Percentiles rank a stretch among this genome's conserved stretches.
phyloP scores from a whole-genome alignment of 148 eudicot species.

The Vaccinium darrowii region DNA sequence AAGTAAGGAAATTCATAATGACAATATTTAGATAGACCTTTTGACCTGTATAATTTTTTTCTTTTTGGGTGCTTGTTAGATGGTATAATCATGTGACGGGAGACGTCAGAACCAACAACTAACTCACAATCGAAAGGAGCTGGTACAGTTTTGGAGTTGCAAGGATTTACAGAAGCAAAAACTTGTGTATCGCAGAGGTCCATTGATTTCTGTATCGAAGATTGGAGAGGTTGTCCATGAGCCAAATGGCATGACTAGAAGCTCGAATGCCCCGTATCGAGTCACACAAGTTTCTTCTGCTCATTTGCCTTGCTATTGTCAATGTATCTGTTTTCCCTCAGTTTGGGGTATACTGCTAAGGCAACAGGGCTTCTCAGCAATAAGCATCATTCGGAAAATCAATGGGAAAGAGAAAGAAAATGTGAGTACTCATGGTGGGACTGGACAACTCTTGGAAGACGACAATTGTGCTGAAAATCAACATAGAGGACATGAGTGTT shows the following conservation, averaged over 20 bases:
- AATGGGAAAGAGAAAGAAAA: constrained; percentile 89
- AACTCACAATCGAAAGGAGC: background rate
- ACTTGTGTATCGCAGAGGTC: background rate
- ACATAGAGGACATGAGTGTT: constrained; percentile 83
- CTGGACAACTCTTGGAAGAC: constrained; percentile 89
- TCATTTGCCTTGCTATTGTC: background rate
- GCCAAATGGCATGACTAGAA: background rate
- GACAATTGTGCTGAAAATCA: constrained; percentile 77
- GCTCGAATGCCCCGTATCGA: background rate
- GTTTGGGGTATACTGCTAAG: background rate
- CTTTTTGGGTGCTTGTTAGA: background rate
- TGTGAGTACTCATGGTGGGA: constrained; percentile 95
- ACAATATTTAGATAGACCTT: background rate
- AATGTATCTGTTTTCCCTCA: background rate
- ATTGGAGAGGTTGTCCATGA: background rate
- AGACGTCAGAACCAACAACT: background rate
- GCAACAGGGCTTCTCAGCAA: constrained; percentile 86
- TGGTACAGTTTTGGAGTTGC: background rate
- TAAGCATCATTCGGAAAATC: constrained; percentile 85
- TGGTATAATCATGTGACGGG: background rate
- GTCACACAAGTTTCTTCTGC: background rate
- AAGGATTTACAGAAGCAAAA: background rate
- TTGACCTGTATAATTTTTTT: background rate
- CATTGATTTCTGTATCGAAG: background rate
- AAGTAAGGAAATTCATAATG: background rate